Evolutionary conservation across 257 asterid genomes (phyloP), one percentile per base, ranked within the genome.

Genomic region (Solanum appendiculatum): DNA sequence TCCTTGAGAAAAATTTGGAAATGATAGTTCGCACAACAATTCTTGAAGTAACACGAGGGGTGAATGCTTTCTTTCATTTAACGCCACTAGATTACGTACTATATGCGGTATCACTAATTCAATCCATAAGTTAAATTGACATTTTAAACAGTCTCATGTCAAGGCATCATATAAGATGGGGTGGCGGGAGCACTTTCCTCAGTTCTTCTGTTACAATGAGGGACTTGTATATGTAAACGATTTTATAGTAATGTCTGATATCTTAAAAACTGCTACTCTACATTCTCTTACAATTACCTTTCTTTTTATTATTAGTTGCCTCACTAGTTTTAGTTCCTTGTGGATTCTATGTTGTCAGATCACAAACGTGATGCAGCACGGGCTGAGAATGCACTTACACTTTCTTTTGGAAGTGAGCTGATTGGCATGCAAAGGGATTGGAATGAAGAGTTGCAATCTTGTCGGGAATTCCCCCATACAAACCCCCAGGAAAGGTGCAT

Each of bases 351-450:
- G 86, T 81, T 89, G 88, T 85, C 93, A 96, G 99, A 94, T 88
- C 98, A 96, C 93, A 95, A 90, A 82, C 98, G 98, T 89, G 98
- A 97, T 92, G 98, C 97, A 75, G 96, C 98, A 15, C 93, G 99
- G 86, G 99, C 98, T 21, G 99, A 97, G 88, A 93, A 93, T 91
- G 94, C 98, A 34, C 68, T 94, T 89, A 92, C 95, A 3, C 97
- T 94, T 90, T 92, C 98, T 60, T 97, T 97, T 90, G 98, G 99
- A 90, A 94, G 98, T 87, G 99, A 97, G 92, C 91, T 97, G 92
- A 94, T 97, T 92, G 99, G 98, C 56, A 95, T 97, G 98, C 98
- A 95, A 92, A 94, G 99, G 87, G 99, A 97, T 88, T 94, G 99
- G 99, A 97, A 97, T 84, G 99, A 97, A 90, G 99, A 97, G 88